A percentile compares a stretch with the other conserved stretches of the same genome.
Conservation (phyloP, 2,329 filamentous ascomycete genomes). For the Hortaea werneckii region DNA sequence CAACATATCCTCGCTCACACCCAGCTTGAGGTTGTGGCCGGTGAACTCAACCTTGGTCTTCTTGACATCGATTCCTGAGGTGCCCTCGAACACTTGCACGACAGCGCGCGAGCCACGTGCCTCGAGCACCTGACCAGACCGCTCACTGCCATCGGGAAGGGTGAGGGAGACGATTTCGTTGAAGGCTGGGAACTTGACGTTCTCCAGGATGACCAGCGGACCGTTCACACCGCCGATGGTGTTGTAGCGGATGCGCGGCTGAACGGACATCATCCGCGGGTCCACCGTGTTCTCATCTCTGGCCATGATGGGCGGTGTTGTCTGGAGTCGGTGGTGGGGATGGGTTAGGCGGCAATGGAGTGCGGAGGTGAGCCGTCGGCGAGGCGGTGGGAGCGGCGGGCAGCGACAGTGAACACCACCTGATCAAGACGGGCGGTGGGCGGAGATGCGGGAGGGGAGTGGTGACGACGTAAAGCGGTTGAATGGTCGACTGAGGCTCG, state of each 20-base stretch:
- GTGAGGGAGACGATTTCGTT: constrained; percentile 97
- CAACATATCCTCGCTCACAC: constrained; percentile 98
- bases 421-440: no score
- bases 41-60: constrained; percentile 98
- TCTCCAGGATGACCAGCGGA: constrained; percentile 92
- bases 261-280: constrained; percentile 46
- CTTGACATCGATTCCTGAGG: constrained; percentile 95
- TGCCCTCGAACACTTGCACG: constrained; percentile 98
- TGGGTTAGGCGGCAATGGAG: not conserved
- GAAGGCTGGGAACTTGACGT: constrained; percentile 93
- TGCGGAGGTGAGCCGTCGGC: not conserved
- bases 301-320: constrained; percentile 17
- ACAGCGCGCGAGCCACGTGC: constrained; percentile 91
- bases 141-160: constrained; percentile 85
- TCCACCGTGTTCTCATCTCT: constrained; percentile 27
- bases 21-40: constrained; percentile 92
- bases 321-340: not conserved
- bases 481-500: not conserved
- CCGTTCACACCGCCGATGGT: constrained; percentile 97
- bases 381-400: not conserved
- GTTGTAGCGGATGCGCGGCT: constrained; percentile 82
- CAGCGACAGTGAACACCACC: no score
- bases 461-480: not conserved
- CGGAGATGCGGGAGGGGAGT: not conserved
- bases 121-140: constrained; percentile 92